Evolutionary conservation across 768 basidiomycete species (phyloP), one percentile per base, ranked within the genome.

Genomic region (Lactarius hengduanensis): DNA sequence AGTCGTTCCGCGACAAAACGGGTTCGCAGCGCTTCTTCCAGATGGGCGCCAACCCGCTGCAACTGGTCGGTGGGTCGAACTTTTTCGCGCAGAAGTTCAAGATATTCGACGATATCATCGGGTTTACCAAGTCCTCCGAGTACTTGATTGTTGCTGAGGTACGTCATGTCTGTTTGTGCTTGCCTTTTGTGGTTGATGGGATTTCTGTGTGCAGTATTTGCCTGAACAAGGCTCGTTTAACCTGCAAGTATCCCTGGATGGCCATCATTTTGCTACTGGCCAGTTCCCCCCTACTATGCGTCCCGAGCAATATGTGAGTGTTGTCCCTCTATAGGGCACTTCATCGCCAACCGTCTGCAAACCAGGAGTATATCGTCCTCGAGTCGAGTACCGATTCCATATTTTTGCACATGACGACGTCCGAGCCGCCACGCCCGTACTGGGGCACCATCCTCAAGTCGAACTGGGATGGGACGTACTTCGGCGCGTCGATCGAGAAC

Each of bases 381-480:
- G 97, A 99, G 77, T 98, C 96, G 1, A 90, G 83, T 73, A 99
- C 97, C 0, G 87, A 90, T 61, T 86, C 96, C 0, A 85, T 99
- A 68, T 98, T 99, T 86, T 76, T 99, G 13, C 96, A 96, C 72
- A 90, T 96, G 82, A 98, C 97, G 0, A 96, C 96, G 80, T 92
- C 92, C 22, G 86, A 91, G 66, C 78, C 81, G 18, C 82, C 84
- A 0, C 81, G 79, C 28, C 91, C 89, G 3, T 90, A 81, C 74
- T 98, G 91, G 89, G 97, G 97, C 41, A 90, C 85, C 72, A 89
- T 98, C 70, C 84, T 94, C 67, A 96, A 96, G 77, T 97, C 96
- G 34, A 98, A 99, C 76, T 98, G 91, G 36, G 98, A 99, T 72
- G 97, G 97, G 43, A 99, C 97, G 0, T 98, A 97, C 80, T 99